A percentile compares a stretch with the other conserved stretches of the same genome.
phyloP scores from a whole-genome alignment of 2,329 filamentous ascomycete genomes.

The Juglanconis sp. region DNA sequence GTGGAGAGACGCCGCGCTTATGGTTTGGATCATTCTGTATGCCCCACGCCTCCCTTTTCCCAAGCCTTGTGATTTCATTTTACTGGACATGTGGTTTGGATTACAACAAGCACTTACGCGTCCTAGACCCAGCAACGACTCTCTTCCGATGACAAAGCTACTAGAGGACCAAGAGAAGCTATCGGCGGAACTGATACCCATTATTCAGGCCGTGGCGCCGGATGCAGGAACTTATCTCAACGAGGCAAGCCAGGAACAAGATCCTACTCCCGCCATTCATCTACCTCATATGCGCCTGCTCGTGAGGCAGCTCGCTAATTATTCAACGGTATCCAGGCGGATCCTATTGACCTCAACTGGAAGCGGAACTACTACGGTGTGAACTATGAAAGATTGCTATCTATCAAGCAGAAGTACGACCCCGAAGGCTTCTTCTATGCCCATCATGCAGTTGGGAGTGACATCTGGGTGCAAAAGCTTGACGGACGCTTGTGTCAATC shows the following conservation, averaged over 20 bases:
- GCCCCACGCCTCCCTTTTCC: too few species aligned
- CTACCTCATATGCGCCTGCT: too few species aligned
- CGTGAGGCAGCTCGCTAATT: too few species aligned
- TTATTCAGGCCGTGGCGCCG: conserved; percentile 20
- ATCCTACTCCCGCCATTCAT: too few species aligned
- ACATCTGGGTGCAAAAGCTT: conserved; percentile 9
- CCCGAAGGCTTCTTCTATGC: conserved; percentile 20
- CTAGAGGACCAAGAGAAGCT: not conserved
- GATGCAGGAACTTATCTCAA: conserved; percentile 27
- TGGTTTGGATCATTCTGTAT: not conserved
- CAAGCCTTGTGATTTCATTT: too few species aligned
- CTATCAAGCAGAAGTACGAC: conserved; percentile 24
- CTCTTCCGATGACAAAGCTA: not conserved
- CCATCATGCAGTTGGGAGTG: conserved; percentile 15
- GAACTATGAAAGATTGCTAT: conserved; percentile 20
- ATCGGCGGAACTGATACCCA: not conserved
- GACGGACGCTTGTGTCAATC: not conserved
- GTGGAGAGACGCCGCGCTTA: not conserved
- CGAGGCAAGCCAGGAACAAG: conserved; percentile 16
- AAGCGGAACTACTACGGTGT: conserved; percentile 22
- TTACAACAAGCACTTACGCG: too few species aligned
- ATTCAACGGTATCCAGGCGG: not conserved
- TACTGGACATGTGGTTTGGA: too few species aligned
- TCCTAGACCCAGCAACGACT: not conserved
- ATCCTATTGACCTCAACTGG: conserved; percentile 11